Conservation (phyloP, 768 basidiomycete genomes). For the Sistotremastrum suecicum region DNA sequence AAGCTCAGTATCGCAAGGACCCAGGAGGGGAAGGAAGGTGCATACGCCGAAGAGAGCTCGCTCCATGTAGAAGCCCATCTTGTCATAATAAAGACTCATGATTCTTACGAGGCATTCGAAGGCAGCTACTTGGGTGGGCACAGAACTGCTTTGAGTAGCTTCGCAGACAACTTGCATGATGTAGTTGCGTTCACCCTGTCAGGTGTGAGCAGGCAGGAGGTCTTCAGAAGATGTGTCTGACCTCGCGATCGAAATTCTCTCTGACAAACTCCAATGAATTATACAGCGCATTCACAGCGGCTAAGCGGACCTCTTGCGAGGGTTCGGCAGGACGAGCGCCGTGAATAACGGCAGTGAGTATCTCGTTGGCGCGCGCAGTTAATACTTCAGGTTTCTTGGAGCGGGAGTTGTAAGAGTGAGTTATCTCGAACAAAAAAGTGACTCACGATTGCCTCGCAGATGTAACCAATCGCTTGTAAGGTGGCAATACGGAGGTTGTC, state of each 20-base stretch:
- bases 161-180: constrained; percentile 99
- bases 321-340: constrained; percentile 95
- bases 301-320: constrained; percentile 78
- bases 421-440: constrained; percentile 2
- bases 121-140: constrained; percentile 84
- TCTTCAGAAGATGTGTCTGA: constrained; percentile 15
- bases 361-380: constrained; percentile 84
- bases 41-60: constrained; percentile 91
- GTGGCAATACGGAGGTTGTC: constrained; percentile 72
- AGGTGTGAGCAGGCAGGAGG: not conserved
- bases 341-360: constrained; percentile 95
- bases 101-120: constrained; percentile 94
- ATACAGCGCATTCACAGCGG: constrained; percentile 83
- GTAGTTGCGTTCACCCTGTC: constrained; percentile 94
- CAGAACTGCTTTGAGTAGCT: constrained; percentile 75
- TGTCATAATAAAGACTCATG: constrained; percentile 97
- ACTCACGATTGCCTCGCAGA: constrained; percentile 93
- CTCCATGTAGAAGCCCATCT: constrained; percentile 99
- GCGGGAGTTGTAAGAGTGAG: constrained; percentile 5
- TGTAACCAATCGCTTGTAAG: constrained; percentile 89
- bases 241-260: constrained; percentile 96
- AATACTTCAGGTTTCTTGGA: constrained; percentile 88
- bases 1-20: constrained; percentile 3
- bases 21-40: constrained; percentile 8
- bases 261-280: constrained; percentile 97